Evolutionary conservation across 768 basidiomycete genomes (phyloP).

Genomic region (Termitomyces titanicus): DNA sequence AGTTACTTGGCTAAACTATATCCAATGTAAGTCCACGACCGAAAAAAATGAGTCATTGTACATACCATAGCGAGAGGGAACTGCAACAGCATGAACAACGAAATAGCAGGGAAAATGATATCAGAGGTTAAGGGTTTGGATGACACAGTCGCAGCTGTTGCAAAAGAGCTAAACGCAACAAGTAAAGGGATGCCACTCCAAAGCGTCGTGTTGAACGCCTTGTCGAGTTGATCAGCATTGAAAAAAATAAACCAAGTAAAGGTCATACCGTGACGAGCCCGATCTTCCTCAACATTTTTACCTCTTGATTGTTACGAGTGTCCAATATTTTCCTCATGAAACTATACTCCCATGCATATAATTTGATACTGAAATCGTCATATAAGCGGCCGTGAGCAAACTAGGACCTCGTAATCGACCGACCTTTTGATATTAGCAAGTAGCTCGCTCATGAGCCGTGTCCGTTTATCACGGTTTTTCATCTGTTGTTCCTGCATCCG

Average conservation of each 20-base stretch:
- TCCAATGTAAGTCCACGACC: not conserved
- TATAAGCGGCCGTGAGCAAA: not conserved
- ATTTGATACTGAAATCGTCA: conserved; percentile 61
- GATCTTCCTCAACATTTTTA: conserved; percentile 80
- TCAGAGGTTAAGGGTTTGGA: conserved; percentile 78
- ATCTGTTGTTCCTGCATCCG: conserved; percentile 84
- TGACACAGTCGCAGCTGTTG: conserved; percentile 61
- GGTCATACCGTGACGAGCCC: conserved; percentile 62
- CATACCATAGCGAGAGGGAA: conserved; percentile 83
- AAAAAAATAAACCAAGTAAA: not conserved
- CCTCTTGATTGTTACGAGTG: conserved; percentile 78
- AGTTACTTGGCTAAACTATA: conserved; percentile 65
- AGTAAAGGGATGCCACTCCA: conserved; percentile 72
- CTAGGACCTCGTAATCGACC: not conserved
- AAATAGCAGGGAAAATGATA: conserved; percentile 94
- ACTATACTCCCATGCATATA: conserved; percentile 94
- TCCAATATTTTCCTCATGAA: conserved; percentile 78
- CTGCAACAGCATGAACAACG: conserved; percentile 81
- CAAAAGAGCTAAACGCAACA: conserved; percentile 82
- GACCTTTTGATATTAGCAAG: conserved; percentile 87
- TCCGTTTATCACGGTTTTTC: conserved; percentile 87
- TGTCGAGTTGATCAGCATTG: not conserved
- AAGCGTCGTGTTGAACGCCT: conserved; percentile 58
- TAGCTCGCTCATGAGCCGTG: conserved; percentile 90
- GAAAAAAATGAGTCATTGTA: conserved; percentile 4